Evolutionary conservation across 2,329 filamentous ascomycete genomes (phyloP), one percentile per base, ranked within the genome.

Genomic region (Neofusicoccum sp.): DNA sequence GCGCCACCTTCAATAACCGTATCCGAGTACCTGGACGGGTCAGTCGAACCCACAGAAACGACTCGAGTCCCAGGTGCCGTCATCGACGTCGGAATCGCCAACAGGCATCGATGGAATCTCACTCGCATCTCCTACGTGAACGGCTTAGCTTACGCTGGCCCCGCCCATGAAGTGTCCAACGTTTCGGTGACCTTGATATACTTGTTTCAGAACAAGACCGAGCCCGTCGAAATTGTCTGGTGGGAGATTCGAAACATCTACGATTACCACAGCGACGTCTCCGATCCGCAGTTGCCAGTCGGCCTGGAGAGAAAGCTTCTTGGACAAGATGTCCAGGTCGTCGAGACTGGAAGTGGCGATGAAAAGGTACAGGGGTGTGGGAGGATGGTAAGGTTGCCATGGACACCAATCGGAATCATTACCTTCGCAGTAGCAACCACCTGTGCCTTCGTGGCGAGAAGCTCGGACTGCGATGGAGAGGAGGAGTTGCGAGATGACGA

Each of bases 71-170:
- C 54, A 3, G 54, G 40, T n/a, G n/a, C 34, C 4, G 30, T 28
- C 7, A 24, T n/a, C 9, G 31, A 24, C 6, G 12, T 58, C 30
- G 43, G 54, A 14, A 38, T 58, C 24, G 30, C 54, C 2, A 58
- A 58, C 20, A 2, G 9, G 14, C 43, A 45, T 14, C 30, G 30
- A n/a, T 58, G 54, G 54, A 38, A 58, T n/a, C 45, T 58, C 30
- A 58, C 41, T 5, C 54, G 41, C 16, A 26, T 58, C 41, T 58
- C 54, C 4, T 58, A 47, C 30, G 34, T 58, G 9, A 58, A 58
- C 54, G 54, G 54, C 16, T 26, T 58, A 11, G 41, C 30, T 9
- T 58, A 45, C 16, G 47, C 41, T 8, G 53, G 53, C 3, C 54
- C 54, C 3, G 41, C 28, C 14, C 14, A 34, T 6, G 30, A 47